These are phyloP conservation scores for Sporothrix pallida DNA, from an alignment of 2,329 filamentous ascomycete genomes.

Conservation along the genomic window DNA sequence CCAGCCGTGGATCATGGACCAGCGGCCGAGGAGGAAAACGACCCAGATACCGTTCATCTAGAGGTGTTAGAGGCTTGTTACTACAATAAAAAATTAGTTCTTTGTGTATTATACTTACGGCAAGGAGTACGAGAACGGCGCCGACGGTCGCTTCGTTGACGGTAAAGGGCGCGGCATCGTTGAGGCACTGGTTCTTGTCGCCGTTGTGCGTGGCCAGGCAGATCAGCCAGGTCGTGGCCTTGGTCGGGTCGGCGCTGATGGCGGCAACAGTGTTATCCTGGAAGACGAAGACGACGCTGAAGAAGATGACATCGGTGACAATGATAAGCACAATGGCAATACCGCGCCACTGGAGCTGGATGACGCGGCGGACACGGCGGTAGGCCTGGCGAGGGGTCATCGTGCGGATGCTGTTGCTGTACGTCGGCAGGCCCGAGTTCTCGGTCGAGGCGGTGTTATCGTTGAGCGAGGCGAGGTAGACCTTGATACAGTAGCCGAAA, in stretches of 20 bases:
- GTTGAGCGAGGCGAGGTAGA: slow-evolving; percentile 83
- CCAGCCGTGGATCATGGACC: slow-evolving; percentile 89
- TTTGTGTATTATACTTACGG: slow-evolving; percentile 58
- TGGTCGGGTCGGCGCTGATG: slow-evolving; percentile 57
- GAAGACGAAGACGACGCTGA: slow-evolving; percentile 87
- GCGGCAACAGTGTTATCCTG: slow-evolving; percentile 75
- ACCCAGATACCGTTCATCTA: slow-evolving; percentile 86
- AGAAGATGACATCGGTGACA: slow-evolving; percentile 89
- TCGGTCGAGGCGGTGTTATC: slow-evolving; percentile 74
- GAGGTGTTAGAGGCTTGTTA: neutral
- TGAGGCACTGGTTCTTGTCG: slow-evolving; percentile 70
- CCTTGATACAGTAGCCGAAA: slow-evolving; percentile 90
- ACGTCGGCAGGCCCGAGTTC: slow-evolving; percentile 74
- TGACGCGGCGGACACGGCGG: slow-evolving; percentile 80
- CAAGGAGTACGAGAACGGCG: slow-evolving; percentile 81
- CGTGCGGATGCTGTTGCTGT: slow-evolving; percentile 74
- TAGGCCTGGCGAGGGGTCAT: slow-evolving; percentile 87
- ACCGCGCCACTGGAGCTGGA: slow-evolving; percentile 92
- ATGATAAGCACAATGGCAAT: slow-evolving; percentile 90
- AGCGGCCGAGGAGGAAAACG: slow-evolving; percentile 78
- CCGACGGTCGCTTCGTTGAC: slow-evolving; percentile 78
- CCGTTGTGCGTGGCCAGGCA: slow-evolving; percentile 68
- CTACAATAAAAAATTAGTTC: neutral
- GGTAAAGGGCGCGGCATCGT: slow-evolving; percentile 64
- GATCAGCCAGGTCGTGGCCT: slow-evolving; percentile 68